Base-by-base conservation (phyloP, 140 eudicot species). In the Ambrosia hybrid region DNA sequence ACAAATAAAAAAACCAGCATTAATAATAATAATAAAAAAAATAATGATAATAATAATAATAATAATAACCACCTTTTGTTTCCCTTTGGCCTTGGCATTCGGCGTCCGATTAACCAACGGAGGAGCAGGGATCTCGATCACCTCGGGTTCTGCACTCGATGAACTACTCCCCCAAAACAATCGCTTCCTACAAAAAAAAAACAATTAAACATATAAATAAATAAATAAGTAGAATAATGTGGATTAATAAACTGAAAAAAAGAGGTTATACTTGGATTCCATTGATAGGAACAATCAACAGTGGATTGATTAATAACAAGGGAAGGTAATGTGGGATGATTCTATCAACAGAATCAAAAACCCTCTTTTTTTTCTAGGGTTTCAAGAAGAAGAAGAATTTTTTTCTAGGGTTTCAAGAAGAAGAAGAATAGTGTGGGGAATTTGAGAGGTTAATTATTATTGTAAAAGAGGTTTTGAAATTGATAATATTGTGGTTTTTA, bases 81-180 rank as follows among this genome's bases (percentile, higher is more conserved):
- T 88, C 37, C 76, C 43, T 51, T 59, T 79, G 0, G 78, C 55
- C 65, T 43, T 43, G 9, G 8, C 9, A 66, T 76, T 84, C 43
- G 82, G 43, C 6, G 55, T 46, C 60, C 65, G 77, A 68, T 71
- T 57, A 39, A 26, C 49, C 9, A 37, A 67, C 7, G 75, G 96
- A 46, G 84, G 90, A 76, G 89, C 36, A 17, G 26, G 26, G 26
- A 88, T 80, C 70, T 91, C 97, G 46, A 85, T 72, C 74, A 85
- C 89, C 45, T 91, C 97, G 5, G 83, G 88, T 1, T 86, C 97
- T 73, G 84, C 81, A 71, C 59, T 72, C 67, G 78, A 41, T 9
- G 93, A 84, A 80, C 84, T 82, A 21, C 69, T 79, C 41, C 41
- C 83, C 38, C 86, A 78, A 71, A 91, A 84, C 77, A 86, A 88